Base-by-base conservation (phyloP, 2,329 filamentous ascomycete species). In the Chalaropsis ovoidea region DNA sequence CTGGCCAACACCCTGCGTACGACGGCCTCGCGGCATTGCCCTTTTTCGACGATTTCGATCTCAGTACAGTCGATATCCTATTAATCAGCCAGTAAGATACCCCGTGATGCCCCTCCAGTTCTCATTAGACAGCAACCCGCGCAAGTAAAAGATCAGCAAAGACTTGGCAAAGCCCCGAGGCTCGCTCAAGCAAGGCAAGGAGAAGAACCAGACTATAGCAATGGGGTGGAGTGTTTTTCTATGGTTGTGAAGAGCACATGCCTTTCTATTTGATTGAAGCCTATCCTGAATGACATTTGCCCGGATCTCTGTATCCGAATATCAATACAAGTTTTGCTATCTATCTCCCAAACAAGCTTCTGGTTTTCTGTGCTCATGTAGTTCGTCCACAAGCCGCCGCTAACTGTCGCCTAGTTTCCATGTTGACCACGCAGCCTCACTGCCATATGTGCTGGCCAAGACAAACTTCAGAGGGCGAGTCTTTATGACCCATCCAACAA, bases 401-500 rank as follows among this genome's bases (percentile, higher is more conserved):
- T 62, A 71, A 71, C 72, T 31, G 17, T 39, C 15, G 67, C 71
- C 68, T 70, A 96, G 93, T 88, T 99, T 99, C 74, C 94, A 99
- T 76, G 82, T 97, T 74, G 94, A 99, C 73, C 94, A 99, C 78
- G 94, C 94, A n/a, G 93, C 93, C 17, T 96, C 93, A n/a, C 80
- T 99, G 60, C 94, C 94, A 56, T 99, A 97, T 74, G 94, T 99
- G 67, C 83, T 99, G 69, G 89, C 93, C 69, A 99, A 99, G 79
- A 97, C 94, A 45, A 96, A 96, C 75, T 99, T 99, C 79, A 88
- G 89, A 70, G 94, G 94, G 61, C 86, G 92, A 24, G 93, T 97
- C 68, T 97, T 96, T 79, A 99, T 97, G 93, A 99, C 94, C 63
- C 94, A 99, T 79, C 91, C 94, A 1, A 99, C 94, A 60, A 97